phyloP scores from a whole-genome alignment of 1,139 yeast species.

The Suhomyces panamericanus region DNA sequence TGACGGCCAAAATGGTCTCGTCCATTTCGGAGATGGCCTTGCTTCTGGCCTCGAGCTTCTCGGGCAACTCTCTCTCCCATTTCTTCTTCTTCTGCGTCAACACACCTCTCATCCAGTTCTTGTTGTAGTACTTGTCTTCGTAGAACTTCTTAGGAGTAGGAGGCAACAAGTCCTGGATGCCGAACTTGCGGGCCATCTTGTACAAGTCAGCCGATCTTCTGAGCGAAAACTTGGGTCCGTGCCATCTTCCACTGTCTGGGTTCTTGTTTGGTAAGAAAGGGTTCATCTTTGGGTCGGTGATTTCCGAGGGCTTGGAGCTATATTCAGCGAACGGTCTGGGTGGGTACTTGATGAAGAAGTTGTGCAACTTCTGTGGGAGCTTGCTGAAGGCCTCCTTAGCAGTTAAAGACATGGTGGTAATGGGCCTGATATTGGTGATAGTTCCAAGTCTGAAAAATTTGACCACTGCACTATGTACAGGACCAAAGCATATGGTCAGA shows the following conservation, averaged over 20 bases:
- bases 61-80: conserved; percentile 71
- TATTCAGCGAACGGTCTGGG: conserved; percentile 78
- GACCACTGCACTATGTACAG: conserved; percentile 3
- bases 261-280: conserved; percentile 89
- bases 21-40: conserved; percentile 77
- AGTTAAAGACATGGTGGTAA: conserved; percentile 22
- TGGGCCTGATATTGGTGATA: background rate
- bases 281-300: conserved; percentile 70
- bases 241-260: conserved; percentile 75
- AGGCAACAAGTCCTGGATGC: conserved; percentile 79
- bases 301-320: conserved; percentile 61
- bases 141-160: conserved; percentile 72
- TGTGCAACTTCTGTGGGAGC: conserved; percentile 72
- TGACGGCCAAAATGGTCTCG: conserved; percentile 61
- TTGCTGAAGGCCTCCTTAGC: conserved; percentile 48
- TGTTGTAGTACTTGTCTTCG: conserved; percentile 71
- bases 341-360: conserved; percentile 80
- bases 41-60: conserved; percentile 57
- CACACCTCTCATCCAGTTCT: conserved; percentile 77
- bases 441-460: conserved; percentile 7
- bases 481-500: background rate
- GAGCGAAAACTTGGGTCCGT: conserved; percentile 74
- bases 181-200: conserved; percentile 80
- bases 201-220: conserved; percentile 84
- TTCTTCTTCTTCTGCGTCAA: conserved; percentile 76